Percentiles rank a stretch among this genome's conserved stretches.
Evolutionary conservation across 768 basidiomycete genomes (phyloP).

Genomic region (Russula abietina): DNA sequence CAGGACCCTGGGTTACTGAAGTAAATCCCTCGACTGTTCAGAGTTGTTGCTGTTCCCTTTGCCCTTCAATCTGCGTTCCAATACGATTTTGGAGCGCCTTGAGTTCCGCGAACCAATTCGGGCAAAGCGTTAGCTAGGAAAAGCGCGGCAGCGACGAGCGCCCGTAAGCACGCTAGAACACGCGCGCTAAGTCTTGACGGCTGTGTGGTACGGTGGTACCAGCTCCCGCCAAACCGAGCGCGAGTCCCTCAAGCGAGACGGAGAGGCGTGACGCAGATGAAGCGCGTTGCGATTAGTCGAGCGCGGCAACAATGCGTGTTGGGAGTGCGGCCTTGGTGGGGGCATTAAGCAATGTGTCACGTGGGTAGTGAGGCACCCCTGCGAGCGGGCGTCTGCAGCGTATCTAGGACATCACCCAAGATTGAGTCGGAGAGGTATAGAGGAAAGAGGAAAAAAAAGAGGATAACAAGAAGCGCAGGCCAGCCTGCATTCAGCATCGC

Average conservation of each 20-base stretch:
- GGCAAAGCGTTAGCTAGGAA: too few relatives aligned
- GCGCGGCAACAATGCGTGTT: slow-evolving; percentile 86
- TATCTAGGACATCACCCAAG: slow-evolving; percentile 77
- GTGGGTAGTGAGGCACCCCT: too few relatives aligned
- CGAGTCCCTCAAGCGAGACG: slow-evolving; percentile 57
- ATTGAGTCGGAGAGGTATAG: slow-evolving; percentile 90
- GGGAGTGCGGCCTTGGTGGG: too few relatives aligned
- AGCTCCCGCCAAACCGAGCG: too few relatives aligned
- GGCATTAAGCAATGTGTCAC: slow-evolving; percentile 96
- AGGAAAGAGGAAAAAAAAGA: slow-evolving; percentile 83
- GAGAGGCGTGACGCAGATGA: slow-evolving; percentile 52
- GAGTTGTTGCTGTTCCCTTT: too few relatives aligned
- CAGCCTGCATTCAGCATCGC: slow-evolving; percentile 73
- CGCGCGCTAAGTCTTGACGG: too few relatives aligned
- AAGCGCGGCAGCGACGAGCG: too few relatives aligned
- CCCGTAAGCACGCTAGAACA: too few relatives aligned
- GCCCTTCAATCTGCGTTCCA: too few relatives aligned
- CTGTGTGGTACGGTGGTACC: too few relatives aligned
- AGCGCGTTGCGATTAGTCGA: slow-evolving; percentile 57
- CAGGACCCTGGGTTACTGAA: slow-evolving; percentile 7
- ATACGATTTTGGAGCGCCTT: too few relatives aligned
- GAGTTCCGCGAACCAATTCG: too few relatives aligned
- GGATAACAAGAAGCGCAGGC: slow-evolving; percentile 78
- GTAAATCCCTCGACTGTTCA: slow-evolving; percentile 2
- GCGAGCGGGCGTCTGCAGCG: slow-evolving; percentile 77